Base-by-base conservation (phyloP, 1,139 yeast species). In the Pneumocystis carinii region DNA sequence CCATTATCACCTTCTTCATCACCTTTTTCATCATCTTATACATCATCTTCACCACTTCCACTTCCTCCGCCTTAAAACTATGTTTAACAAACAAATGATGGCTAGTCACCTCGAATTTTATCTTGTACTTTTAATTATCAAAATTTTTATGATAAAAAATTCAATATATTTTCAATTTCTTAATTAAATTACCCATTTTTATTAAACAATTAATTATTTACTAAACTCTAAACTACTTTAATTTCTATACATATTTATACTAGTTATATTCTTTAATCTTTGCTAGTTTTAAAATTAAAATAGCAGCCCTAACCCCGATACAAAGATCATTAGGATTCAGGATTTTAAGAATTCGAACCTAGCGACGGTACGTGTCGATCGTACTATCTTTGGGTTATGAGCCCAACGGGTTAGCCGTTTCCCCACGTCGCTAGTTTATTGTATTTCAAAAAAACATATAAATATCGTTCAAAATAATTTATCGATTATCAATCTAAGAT, bases 361-460 rank as follows among this genome's bases (percentile, higher is more conserved):
- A 48, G 59, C 59, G 59, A 57, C 59, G 42, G 42, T 39, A 37
- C 42, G 59, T 57, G 41, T 57, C 59, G 59, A 57, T 57, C 59
- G 42, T 37, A 39, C 59, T 37, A 29, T 39, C 59, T 57, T 57
- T 39, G 59, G 59, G 59, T 57, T 57, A 57, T 57, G 59, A 57
- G 59, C 59, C 59, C 59, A 39, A 57, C 59, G 59, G 42, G 42
- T 57, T 57, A 57, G 42, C 59, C 59, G 42, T 39, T 57, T 57
- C 42, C 42, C 59, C 59, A 57, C 42, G 59, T 57, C 59, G 59
- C 59, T 48, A 12, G 15, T 19, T 32, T 1, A 19, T 12, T 1
- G 55, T n/a, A 4, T 10, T 8, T 48, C 14, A 48, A 24, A 48
- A 48, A 48, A 48, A 24, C 2, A 48, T 48, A 48, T 48, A 48